A percentile compares a stretch with the other conserved stretches of the same genome.
These are phyloP conservation scores for Periconia digitata DNA, from an alignment of 2,329 filamentous ascomycete species.

Conservation along the genomic window DNA sequence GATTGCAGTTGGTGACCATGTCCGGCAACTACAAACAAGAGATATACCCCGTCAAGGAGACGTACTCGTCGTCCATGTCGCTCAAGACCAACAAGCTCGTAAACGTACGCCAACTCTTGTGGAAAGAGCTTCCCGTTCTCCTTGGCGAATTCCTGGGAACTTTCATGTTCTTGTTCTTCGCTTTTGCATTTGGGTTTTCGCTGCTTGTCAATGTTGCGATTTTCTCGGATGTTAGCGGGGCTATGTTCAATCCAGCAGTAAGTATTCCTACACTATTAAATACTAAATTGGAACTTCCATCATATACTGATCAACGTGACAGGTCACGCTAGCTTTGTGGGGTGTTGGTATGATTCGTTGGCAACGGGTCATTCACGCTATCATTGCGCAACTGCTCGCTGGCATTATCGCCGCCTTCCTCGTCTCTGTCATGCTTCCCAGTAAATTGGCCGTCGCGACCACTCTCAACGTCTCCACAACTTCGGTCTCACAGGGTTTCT, in stretches of 20 bases:
- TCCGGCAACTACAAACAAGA: background rate
- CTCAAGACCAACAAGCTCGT: background rate
- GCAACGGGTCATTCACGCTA: slow-evolving; percentile 27
- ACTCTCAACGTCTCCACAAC: slow-evolving; percentile 20
- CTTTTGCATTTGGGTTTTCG: slow-evolving; percentile 36
- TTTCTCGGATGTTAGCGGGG: slow-evolving; percentile 40
- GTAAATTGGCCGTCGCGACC: slow-evolving; percentile 26
- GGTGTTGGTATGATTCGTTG: slow-evolving; percentile 26
- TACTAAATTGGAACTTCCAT: slow-evolving; percentile 14
- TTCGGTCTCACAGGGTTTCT: slow-evolving; percentile 25
- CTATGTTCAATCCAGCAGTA: slow-evolving; percentile 34
- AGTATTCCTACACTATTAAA: slow-evolving; percentile 16
- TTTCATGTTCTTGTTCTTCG: slow-evolving; percentile 48
- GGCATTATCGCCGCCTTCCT: slow-evolving; percentile 32
- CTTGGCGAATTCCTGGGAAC: slow-evolving; percentile 50
- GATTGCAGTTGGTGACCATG: background rate
- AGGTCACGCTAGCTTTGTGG: slow-evolving; percentile 29
- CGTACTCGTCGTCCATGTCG: background rate
- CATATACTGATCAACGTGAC: slow-evolving; percentile 5
- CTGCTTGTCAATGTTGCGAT: slow-evolving; percentile 41
- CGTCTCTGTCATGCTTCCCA: slow-evolving; percentile 31
- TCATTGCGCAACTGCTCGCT: slow-evolving; percentile 31
- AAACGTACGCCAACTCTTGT: background rate
- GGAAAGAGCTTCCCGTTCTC: slow-evolving; percentile 23
- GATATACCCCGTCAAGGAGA: background rate